Conservation (phyloP, 1,139 yeast genomes). For the Debaryomycetaceae sp. region DNA sequence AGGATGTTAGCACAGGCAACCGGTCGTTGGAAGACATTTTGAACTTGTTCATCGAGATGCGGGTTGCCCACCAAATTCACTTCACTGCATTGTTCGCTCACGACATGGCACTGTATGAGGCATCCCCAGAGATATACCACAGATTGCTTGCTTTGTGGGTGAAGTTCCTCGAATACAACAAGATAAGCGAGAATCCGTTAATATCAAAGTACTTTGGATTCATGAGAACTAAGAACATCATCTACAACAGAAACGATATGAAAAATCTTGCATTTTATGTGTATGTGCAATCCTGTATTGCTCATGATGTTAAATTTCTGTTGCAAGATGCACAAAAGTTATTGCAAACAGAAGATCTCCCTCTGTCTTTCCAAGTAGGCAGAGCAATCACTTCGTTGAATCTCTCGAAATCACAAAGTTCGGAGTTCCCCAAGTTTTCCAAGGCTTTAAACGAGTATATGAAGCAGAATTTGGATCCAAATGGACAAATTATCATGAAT, state of each 20-base stretch:
- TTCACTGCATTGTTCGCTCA: conserved; percentile 24
- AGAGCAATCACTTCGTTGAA: conserved; percentile 10
- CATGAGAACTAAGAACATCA: conserved; percentile 9
- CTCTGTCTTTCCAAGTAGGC: conserved; percentile 20
- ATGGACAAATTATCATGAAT: conserved; percentile 22
- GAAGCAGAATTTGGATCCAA: conserved; percentile 31
- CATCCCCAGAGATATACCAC: conserved; percentile 15
- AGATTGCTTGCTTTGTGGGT: conserved; percentile 35
- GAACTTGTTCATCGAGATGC: conserved; percentile 23
- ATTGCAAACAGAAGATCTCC: conserved; percentile 26
- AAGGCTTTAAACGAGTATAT: conserved; percentile 10
- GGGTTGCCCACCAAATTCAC: conserved; percentile 33
- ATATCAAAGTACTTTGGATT: conserved; percentile 9
- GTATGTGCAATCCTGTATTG: conserved; percentile 29
- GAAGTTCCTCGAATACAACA: conserved; percentile 26
- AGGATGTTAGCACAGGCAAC: conserved; percentile 11
- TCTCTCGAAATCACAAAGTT: conserved; percentile 4
- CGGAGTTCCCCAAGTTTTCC: conserved; percentile 14
- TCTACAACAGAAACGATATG: conserved; percentile 7
- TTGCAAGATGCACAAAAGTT: conserved; percentile 26
- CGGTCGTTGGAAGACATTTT: conserved; percentile 22
- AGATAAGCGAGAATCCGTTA: conserved; percentile 10
- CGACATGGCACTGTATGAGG: conserved; percentile 14
- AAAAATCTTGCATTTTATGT: conserved; percentile 32
- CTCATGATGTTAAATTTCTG: conserved; percentile 20